Evolutionary conservation across 345 rosid genomes (phyloP).

Genomic region (Lepidium aucheri): DNA sequence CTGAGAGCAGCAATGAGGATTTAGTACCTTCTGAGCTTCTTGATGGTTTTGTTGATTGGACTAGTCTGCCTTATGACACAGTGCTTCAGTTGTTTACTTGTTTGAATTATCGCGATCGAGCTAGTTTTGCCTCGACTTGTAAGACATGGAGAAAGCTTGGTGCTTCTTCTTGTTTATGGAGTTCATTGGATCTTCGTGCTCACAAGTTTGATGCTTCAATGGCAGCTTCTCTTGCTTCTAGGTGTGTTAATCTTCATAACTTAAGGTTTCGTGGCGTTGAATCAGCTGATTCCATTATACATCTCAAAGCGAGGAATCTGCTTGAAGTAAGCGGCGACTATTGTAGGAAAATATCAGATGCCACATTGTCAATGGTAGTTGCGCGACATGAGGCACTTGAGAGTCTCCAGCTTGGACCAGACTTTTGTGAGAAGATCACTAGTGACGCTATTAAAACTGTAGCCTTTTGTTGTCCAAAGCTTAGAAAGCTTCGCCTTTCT

Average conservation of each 20-base stretch:
- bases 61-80: slow-evolving; percentile 63
- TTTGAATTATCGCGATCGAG: slow-evolving; percentile 73
- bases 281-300: slow-evolving; percentile 65
- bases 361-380: slow-evolving; percentile 59
- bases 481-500: slow-evolving; percentile 63
- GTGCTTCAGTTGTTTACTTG: slow-evolving; percentile 58
- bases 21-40: slow-evolving; percentile 25
- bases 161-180: slow-evolving; percentile 60
- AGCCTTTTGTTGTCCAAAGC: slow-evolving; percentile 65
- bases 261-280: slow-evolving; percentile 74
- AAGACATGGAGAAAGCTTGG: slow-evolving; percentile 54
- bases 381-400: slow-evolving; percentile 71
- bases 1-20: slow-evolving; percentile 43
- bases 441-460: slow-evolving; percentile 65
- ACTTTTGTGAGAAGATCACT: slow-evolving; percentile 70
- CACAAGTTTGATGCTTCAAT: slow-evolving; percentile 49
- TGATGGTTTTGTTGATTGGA: slow-evolving; percentile 50
- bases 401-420: slow-evolving; percentile 81
- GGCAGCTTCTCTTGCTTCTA: slow-evolving; percentile 49
- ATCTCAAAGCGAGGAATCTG: slow-evolving; percentile 53
- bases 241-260: slow-evolving; percentile 52
- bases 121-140: slow-evolving; percentile 62
- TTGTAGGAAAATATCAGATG: slow-evolving; percentile 72
- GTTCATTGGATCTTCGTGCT: slow-evolving; percentile 64
- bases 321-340: slow-evolving; percentile 70